These are phyloP conservation scores for Hondaea fermentalgiana DNA, from an alignment of 108 stramenopile genomes.

Conservation along the genomic window DNA sequence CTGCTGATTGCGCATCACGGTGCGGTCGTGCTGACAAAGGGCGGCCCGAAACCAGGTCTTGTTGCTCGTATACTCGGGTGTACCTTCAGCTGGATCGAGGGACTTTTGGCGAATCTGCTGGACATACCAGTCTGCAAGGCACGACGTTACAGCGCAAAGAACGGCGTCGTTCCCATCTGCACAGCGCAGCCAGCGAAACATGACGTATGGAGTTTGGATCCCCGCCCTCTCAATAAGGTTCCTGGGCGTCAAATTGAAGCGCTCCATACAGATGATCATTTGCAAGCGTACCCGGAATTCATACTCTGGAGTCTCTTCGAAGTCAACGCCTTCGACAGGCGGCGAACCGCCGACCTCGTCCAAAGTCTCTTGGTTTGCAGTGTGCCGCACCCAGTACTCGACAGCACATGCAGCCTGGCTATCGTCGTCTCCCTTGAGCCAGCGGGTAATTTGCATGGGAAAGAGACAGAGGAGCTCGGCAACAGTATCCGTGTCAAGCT, in stretches of 20 bases:
- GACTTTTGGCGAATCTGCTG: not conserved
- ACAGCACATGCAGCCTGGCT: not conserved
- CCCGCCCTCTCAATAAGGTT: not conserved
- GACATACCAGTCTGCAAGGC: not conserved
- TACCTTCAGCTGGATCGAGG: not conserved
- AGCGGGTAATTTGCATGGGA: not conserved
- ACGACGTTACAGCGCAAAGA: not conserved
- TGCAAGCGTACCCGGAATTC: not conserved
- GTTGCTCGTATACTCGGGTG: not conserved
- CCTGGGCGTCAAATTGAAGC: not conserved
- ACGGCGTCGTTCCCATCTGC: not conserved
- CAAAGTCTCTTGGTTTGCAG: not conserved
- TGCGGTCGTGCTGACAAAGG: not conserved
- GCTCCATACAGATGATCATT: not conserved
- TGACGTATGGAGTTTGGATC: not conserved
- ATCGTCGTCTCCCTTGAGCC: not conserved
- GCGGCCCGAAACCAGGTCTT: not conserved
- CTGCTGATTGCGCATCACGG: not conserved
- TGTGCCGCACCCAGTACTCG: not conserved
- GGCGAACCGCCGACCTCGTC: not conserved
- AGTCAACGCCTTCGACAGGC: not conserved
- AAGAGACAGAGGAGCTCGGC: not conserved
- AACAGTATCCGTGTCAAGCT: not conserved
- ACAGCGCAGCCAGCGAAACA: not conserved
- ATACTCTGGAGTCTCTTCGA: not conserved